Base-by-base conservation (phyloP, 495 filamentous ascomycete genomes). In the Talaromyces ruber region DNA sequence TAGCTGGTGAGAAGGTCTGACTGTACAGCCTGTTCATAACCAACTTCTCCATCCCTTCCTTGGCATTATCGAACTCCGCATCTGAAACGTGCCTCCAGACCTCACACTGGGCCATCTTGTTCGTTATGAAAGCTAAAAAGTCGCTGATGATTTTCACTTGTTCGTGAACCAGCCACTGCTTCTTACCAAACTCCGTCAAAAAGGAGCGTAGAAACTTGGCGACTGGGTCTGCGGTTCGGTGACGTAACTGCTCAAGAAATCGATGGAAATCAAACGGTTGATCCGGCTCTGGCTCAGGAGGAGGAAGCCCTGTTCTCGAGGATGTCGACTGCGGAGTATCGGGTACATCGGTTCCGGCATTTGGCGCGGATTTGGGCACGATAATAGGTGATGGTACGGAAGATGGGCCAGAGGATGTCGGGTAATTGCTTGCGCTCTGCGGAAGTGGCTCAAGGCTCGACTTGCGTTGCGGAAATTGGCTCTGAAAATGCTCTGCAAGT, bases 131-230 rank as follows among this genome's bases (percentile, higher is more conserved):
- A n/a, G 90, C 82, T 43, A 99, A 79, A 68, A 99, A 99, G 70
- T 99, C 94, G 60, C 90, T 86, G 63, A 99, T 93, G 52, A 99
- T 97, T 71, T 99, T 99, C 64, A 97, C 93, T 72, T 99, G 94
- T 73, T 99, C 94, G 69, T 98, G 94, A 7, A 96, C 94, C 93
- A 96, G 95, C 94, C 94, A 99, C 72, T 97, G 95, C 66, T 91
- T 90, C 75, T 99, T 99, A 11, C 88, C 91, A 75, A 99, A 99
- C 71, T 98, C 94, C 37, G 84, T 81, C 12, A 99, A 78, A 69
- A 99, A 99, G 6, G 93, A 97, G 52, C 93, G 88, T 21, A 99
- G 82, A 70, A 96, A 99, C 65, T 91, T 90, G 12, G 94, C 95
- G 2, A 99, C 93, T 5, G 94, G 95, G 67, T 99, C 94, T 18